Conservation (phyloP, 1,139 yeast genomes). For the Saccharomycopsis hybrid region DNA sequence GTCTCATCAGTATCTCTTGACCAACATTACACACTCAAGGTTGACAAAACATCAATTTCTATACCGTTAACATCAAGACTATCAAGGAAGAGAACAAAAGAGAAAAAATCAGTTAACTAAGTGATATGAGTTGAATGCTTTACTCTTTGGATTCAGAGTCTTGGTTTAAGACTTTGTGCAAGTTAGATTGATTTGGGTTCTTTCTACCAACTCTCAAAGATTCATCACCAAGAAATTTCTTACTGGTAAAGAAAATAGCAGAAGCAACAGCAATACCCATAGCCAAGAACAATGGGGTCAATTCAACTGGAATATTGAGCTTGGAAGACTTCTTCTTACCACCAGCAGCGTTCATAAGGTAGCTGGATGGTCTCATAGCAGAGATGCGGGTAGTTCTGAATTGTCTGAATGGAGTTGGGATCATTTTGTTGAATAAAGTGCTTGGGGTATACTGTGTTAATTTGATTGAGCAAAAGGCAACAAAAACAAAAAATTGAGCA, state of each 20-base stretch:
- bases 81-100: no score
- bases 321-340: conserved; percentile 31
- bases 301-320: conserved; percentile 55
- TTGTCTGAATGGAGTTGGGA: conserved; percentile 3
- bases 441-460: no score
- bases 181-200: conserved; percentile 47
- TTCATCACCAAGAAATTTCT: conserved; percentile 61
- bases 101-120: no score
- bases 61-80: no score
- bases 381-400: conserved; percentile 12
- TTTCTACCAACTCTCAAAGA: conserved; percentile 63
- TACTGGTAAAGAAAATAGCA: conserved; percentile 63
- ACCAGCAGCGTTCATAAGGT: conserved; percentile 41
- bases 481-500: no score
- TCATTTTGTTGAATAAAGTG: no score
- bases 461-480: no score
- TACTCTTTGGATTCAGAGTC: conserved; percentile 24
- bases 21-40: no score
- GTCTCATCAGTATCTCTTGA: no score
- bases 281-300: conserved; percentile 63
- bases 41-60: no score
- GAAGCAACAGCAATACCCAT: conserved; percentile 63
- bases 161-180: conserved; percentile 54
- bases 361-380: conserved; percentile 31
- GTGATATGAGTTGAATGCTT: background rate